Conservation (phyloP, 768 basidiomycete species). For the Coprinopsis marcescibilis region DNA sequence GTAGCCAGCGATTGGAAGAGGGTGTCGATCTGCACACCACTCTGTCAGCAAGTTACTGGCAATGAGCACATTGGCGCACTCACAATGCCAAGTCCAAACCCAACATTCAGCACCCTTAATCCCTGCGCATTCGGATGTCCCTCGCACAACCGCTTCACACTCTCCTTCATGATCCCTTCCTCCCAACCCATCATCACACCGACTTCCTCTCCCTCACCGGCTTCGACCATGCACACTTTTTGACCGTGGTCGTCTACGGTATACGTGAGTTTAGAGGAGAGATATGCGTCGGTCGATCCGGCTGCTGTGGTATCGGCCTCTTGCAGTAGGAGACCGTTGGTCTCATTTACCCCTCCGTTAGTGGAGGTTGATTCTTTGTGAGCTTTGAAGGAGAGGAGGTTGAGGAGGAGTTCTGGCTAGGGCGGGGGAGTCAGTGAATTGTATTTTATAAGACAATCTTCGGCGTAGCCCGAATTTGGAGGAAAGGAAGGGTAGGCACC, state of each 20-base stretch:
- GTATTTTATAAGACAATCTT: no score
- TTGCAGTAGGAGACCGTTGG: constrained; percentile 33
- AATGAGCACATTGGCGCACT: constrained; percentile 21
- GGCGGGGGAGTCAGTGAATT: constrained; percentile 13
- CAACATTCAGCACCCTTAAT: constrained; percentile 79
- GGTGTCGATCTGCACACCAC: constrained; percentile 60
- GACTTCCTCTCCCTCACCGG: constrained; percentile 62
- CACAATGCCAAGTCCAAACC: constrained; percentile 92
- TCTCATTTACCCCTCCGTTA: constrained; percentile 5
- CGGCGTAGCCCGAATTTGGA: no score
- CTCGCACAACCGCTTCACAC: constrained; percentile 59
- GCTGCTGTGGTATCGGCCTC: constrained; percentile 50
- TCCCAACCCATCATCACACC: constrained; percentile 99
- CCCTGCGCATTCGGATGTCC: constrained; percentile 42
- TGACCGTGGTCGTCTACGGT: constrained; percentile 67
- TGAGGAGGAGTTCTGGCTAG: constrained; percentile 61
- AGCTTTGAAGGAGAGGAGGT: constrained; percentile 48
- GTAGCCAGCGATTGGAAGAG: constrained; percentile 64
- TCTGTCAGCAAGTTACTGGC: background rate
- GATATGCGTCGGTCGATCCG: constrained; percentile 62
- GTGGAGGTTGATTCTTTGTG: constrained; percentile 25
- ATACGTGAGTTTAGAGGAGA: constrained; percentile 66
- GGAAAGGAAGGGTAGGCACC: constrained; percentile 42
- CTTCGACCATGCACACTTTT: constrained; percentile 70
- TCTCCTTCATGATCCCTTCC: constrained; percentile 75